Evolutionary conservation across 495 filamentous ascomycete genomes (phyloP), one percentile per base, ranked within the genome.

Genomic region (Aspergillus baeticus): DNA sequence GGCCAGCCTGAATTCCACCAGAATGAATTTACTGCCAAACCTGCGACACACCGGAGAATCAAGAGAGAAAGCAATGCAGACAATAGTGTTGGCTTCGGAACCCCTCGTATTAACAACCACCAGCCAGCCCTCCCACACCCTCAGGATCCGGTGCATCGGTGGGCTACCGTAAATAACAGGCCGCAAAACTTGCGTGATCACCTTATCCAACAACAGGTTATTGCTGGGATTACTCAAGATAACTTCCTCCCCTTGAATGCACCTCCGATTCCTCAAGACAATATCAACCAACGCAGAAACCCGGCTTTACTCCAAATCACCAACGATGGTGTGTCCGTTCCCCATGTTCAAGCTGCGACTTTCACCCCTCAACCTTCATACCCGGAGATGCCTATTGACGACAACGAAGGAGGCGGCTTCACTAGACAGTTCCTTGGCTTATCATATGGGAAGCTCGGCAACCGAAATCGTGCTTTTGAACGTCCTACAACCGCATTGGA

Each of bases 131-230:
- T 29, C 8, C 22, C 36, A 13, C 3, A 31, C 36, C 0, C 15
- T 6, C 36, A 21, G n/a, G 7, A 5, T 11, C 36, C 10, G 18
- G 10, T 13, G 13, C 36, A 17, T 3, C 7, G 20, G 15, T 17
- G 10, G 1, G 33, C 31, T 49, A 10, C 20, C 21, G 17, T 7
- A 21, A 39, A 26, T 13, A 10, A 6, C 5, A 23, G n/a, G 33
- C 47, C 34, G 1, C 20, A 60, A n/a, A 41, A 38, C 6, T 52
- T 73, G 8, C 68, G 72, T 41, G 57, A 48, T 10, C 69, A 64
- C 36, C 61, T 75, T n/a, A 51, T 74, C 21, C 63, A 63, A 7
- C 63, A 69, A 52, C 72, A 75, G 47, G 39, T 63, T 1, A 5
- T 70, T 3, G 70, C 60, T 3, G 72, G 72, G 13, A 66, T 75